A percentile compares a stretch with the other conserved stretches of the same genome.
phyloP scores from a whole-genome alignment of 345 rosid genomes.

The Salix exigua region DNA sequence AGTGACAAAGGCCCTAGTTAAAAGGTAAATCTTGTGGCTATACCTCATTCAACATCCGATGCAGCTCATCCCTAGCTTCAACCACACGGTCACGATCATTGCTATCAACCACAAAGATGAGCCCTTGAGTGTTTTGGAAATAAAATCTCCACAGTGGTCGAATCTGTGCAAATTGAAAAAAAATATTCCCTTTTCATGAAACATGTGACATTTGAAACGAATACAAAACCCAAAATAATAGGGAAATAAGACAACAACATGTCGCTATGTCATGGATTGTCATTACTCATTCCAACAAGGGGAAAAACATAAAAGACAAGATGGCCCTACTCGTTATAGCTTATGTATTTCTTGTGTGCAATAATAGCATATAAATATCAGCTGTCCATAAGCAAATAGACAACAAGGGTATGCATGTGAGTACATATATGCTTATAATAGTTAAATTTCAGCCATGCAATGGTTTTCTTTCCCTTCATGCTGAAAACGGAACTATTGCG shows the following conservation, averaged over 20 bases:
- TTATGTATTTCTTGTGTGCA: slow-evolving; percentile 30
- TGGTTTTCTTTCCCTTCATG: slow-evolving; percentile 21
- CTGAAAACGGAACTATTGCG: slow-evolving; percentile 13
- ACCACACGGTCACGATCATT: slow-evolving; percentile 19
- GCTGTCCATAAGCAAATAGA: neutral
- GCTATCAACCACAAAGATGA: slow-evolving; percentile 21
- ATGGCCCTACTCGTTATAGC: slow-evolving; percentile 10
- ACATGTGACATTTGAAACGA: neutral
- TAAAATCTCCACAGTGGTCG: slow-evolving; percentile 25
- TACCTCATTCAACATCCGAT: slow-evolving; percentile 23
- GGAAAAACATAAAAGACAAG: slow-evolving; percentile 17
- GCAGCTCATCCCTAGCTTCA: slow-evolving; percentile 22
- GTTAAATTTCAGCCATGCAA: slow-evolving; percentile 22
- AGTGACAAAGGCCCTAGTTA: neutral
- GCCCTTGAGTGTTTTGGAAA: slow-evolving; percentile 24
- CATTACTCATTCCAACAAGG: neutral
- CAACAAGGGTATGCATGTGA: neutral
- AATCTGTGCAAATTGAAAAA: neutral
- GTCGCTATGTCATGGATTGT: neutral
- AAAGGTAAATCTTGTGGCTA: neutral
- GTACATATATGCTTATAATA: no score
- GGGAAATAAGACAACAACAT: neutral
- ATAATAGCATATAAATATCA: neutral
- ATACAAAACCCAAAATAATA: no score
- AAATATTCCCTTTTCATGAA: neutral